These are phyloP conservation scores for Leccinum ochraceum DNA, from an alignment of 768 basidiomycete genomes.

Conservation along the genomic window DNA sequence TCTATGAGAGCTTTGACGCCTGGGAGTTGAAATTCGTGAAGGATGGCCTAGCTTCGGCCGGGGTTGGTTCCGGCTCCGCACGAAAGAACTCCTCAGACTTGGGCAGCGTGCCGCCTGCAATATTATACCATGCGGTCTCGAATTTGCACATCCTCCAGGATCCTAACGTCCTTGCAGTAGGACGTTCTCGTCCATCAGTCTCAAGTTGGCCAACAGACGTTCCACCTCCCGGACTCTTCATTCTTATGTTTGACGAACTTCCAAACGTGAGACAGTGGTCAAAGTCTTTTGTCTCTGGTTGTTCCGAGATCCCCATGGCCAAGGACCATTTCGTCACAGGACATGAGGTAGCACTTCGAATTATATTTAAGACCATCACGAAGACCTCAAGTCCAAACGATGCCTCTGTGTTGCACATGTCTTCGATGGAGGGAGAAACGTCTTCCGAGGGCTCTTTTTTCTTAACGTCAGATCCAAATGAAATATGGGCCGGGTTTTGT, in stretches of 20 bases:
- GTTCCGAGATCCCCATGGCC: conserved; percentile 46
- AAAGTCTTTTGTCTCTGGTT: conserved; percentile 42
- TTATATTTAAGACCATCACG: conserved; percentile 33
- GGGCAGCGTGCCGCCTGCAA: conserved; percentile 46
- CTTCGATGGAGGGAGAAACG: conserved; percentile 6
- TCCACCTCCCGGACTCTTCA: conserved; percentile 60
- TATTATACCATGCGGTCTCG: conserved; percentile 62
- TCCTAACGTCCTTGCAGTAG: conserved; percentile 40
- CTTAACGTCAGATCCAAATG: conserved; percentile 40
- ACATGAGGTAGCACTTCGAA: conserved; percentile 48
- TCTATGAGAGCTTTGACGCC: conserved; percentile 61
- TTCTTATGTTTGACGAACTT: conserved; percentile 55
- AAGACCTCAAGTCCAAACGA: conserved; percentile 10
- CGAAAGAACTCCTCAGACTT: conserved; percentile 32
- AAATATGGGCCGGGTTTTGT: conserved; percentile 55
- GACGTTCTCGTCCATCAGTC: conserved; percentile 28
- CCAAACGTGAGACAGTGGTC: conserved; percentile 62
- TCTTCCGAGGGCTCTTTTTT: conserved; percentile 15
- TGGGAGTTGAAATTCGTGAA: conserved; percentile 65
- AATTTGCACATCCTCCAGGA: conserved; percentile 61
- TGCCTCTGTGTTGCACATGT: not conserved
- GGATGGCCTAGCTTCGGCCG: conserved; percentile 42
- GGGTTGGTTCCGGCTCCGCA: conserved; percentile 13
- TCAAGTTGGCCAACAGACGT: conserved; percentile 57
- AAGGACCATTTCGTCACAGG: conserved; percentile 46